Conservation (phyloP, 2,329 filamentous ascomycete genomes). For the Rutstroemia sp. region DNA sequence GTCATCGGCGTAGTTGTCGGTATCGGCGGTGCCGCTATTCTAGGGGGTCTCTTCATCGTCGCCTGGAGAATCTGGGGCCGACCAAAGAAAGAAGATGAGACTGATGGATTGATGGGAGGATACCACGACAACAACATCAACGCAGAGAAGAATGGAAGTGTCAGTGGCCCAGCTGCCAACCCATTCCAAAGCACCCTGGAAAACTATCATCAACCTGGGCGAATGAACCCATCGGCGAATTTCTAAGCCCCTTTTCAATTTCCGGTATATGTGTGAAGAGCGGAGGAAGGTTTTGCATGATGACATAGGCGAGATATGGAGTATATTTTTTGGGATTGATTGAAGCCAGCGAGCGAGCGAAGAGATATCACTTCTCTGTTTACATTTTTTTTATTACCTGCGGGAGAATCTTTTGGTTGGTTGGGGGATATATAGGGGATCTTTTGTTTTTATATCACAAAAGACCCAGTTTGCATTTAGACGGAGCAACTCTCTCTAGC, state of each 20-base stretch:
- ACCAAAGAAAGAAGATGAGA: slow-evolving; percentile 60
- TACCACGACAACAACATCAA: slow-evolving; percentile 42
- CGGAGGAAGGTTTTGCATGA: background rate
- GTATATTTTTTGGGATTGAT: too few species aligned
- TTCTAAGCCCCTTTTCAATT: slow-evolving; percentile 44
- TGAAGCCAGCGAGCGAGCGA: too few species aligned
- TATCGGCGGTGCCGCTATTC: slow-evolving; percentile 67
- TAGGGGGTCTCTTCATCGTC: slow-evolving; percentile 66
- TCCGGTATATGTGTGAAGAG: background rate
- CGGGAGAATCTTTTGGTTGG: too few species aligned
- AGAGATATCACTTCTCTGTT: too few species aligned
- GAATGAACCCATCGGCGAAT: slow-evolving; percentile 64
- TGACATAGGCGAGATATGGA: background rate
- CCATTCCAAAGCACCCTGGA: slow-evolving; percentile 70
- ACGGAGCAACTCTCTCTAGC: too few species aligned
- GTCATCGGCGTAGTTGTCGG: slow-evolving; percentile 88
- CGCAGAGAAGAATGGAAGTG: slow-evolving; percentile 55
- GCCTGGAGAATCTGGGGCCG: slow-evolving; percentile 80
- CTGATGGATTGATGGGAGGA: slow-evolving; percentile 67
- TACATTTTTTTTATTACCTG: too few species aligned
- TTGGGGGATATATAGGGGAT: too few species aligned
- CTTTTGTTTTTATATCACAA: too few species aligned
- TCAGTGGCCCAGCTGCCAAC: slow-evolving; percentile 32
- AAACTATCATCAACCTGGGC: slow-evolving; percentile 64
- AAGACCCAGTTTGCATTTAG: too few species aligned